Evolutionary conservation across 2,329 filamentous ascomycete species (phyloP).

Genomic region (Colletotrichum orbiculare): DNA sequence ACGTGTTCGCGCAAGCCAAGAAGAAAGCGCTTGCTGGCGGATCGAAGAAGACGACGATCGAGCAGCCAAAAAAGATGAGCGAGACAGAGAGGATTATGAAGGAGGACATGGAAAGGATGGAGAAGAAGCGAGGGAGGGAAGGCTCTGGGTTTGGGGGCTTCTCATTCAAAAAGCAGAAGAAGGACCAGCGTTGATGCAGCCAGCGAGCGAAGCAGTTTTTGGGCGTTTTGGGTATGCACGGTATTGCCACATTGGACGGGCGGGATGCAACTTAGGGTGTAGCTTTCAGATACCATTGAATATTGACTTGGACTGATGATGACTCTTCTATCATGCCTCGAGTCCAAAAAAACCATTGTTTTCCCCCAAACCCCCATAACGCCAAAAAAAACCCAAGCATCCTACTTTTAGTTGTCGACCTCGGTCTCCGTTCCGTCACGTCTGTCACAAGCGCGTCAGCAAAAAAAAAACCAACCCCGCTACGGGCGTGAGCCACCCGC

Average conservation of each 20-base stretch:
- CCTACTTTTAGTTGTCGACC: conserved; percentile 51
- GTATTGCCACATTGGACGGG: conserved; percentile 2
- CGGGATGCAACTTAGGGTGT: background rate
- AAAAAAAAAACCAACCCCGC: background rate
- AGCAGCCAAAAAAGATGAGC: conserved; percentile 84
- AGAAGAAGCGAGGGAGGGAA: conserved; percentile 71
- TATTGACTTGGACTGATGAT: conserved; percentile 26
- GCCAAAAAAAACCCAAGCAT: conserved; percentile 39
- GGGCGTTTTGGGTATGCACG: conserved; percentile 26
- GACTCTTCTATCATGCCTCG: conserved; percentile 9
- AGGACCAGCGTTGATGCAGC: conserved; percentile 17
- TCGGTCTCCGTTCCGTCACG: conserved; percentile 67
- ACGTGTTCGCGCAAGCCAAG: conserved; percentile 75
- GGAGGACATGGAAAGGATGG: conserved; percentile 81
- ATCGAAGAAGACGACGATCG: conserved; percentile 70
- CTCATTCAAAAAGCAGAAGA: conserved; percentile 64
- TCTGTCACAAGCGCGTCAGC: conserved; percentile 46
- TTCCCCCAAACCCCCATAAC: conserved; percentile 39
- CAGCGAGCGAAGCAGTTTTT: background rate
- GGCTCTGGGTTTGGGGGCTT: conserved; percentile 57
- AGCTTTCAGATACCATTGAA: conserved; percentile 45
- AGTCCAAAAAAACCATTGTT: conserved; percentile 22
- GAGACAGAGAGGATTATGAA: conserved; percentile 92
- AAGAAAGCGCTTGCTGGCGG: conserved; percentile 75
- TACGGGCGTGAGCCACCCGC: background rate